Conservation (phyloP, 768 basidiomycete species). For the Cantharellus anzutake region DNA sequence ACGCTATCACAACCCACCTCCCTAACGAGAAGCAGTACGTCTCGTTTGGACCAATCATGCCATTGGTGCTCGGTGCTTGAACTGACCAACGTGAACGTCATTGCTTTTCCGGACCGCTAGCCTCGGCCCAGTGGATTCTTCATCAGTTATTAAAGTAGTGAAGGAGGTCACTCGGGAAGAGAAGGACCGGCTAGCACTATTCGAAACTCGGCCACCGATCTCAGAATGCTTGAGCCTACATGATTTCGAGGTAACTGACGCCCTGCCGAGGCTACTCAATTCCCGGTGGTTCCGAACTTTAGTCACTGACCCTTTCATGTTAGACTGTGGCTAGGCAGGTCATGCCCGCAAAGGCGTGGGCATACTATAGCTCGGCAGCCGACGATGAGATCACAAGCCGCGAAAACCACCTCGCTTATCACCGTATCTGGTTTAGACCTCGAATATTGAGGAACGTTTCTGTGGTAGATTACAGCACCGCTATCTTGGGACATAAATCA, state of each 20-base stretch:
- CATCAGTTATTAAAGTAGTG: constrained; percentile 42
- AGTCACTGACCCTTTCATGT: constrained; percentile 3
- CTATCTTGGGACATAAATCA: constrained; percentile 55
- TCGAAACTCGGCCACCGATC: constrained; percentile 47
- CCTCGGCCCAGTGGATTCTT: constrained; percentile 52
- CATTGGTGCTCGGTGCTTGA: not conserved
- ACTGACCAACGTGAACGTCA: not conserved
- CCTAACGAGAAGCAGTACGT: constrained; percentile 70
- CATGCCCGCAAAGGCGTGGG: constrained; percentile 82
- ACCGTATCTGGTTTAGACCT: constrained; percentile 86
- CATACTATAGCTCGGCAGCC: constrained; percentile 90
- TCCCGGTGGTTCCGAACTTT: constrained; percentile 2
- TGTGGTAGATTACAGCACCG: constrained; percentile 69
- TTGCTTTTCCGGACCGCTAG: constrained; percentile 10
- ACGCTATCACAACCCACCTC: constrained; percentile 24
- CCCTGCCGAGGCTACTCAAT: constrained; percentile 8
- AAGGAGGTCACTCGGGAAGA: constrained; percentile 52
- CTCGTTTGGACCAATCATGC: not conserved
- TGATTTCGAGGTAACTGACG: constrained; percentile 63
- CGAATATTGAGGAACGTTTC: constrained; percentile 71
- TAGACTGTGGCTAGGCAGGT: constrained; percentile 68
- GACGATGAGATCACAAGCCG: constrained; percentile 86
- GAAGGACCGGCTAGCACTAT: constrained; percentile 41
- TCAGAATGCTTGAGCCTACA: constrained; percentile 75
- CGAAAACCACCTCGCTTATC: constrained; percentile 84